Percentiles rank a stretch among this genome's conserved stretches.
Conservation (phyloP, 2,329 filamentous ascomycete species). For the Fusarium austroafricanum region DNA sequence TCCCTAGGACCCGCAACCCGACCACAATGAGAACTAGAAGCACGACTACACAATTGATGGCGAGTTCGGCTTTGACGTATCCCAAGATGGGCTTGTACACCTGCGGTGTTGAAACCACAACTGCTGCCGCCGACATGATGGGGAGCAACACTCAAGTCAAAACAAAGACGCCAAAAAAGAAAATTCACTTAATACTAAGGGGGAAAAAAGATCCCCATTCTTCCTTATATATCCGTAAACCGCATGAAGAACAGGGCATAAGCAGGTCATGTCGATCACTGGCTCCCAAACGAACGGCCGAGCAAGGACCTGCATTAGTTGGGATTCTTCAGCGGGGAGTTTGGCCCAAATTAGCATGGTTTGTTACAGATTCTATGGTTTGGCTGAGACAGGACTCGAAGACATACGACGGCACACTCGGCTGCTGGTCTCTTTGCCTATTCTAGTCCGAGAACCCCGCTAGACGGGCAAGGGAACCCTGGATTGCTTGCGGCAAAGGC, state of each 20-base stretch:
- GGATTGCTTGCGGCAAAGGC: background rate
- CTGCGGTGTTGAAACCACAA: conserved; percentile 22
- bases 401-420: conserved; percentile 2
- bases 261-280: conserved; percentile 28
- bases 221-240: conserved; percentile 37
- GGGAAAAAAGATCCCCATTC: background rate
- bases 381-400: background rate
- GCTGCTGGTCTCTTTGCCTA: conserved; percentile 2
- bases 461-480: background rate
- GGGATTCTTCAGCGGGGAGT: background rate
- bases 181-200: background rate
- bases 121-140: conserved; percentile 16
- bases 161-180: conserved; percentile 11
- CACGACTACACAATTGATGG: conserved; percentile 49
- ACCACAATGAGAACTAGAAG: conserved; percentile 47
- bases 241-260: background rate
- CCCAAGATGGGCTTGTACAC: conserved; percentile 33
- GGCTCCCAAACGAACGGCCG: background rate
- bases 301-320: conserved; percentile 26
- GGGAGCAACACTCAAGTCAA: conserved; percentile 2
- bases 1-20: conserved; percentile 43
- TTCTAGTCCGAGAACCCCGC: conserved; percentile 1
- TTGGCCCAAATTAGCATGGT: background rate
- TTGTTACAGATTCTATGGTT: background rate
- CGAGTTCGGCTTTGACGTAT: conserved; percentile 47